A percentile compares a stretch with the other conserved stretches of the same genome.
Evolutionary conservation across 257 asterid species (phyloP).

Genomic region (Solanum sparsipilum): DNA sequence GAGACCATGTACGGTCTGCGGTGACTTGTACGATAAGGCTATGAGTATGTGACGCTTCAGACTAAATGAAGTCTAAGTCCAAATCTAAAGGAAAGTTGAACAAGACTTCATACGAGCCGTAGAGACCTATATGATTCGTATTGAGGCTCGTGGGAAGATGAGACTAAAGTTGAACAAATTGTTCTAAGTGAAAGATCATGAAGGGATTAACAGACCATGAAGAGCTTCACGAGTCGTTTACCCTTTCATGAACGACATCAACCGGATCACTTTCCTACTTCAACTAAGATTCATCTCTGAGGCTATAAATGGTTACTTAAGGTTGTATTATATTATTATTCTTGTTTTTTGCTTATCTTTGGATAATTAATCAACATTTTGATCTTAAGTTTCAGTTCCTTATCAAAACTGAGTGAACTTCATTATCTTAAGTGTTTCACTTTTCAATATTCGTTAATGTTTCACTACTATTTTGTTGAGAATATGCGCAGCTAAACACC

Average conservation of each 20-base stretch:
- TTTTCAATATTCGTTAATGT: no score
- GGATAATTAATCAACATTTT: background rate
- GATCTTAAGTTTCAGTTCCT: background rate
- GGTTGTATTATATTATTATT: no score
- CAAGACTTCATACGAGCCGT: background rate
- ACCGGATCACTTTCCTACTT: background rate
- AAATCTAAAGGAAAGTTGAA: background rate
- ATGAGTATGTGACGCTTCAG: background rate
- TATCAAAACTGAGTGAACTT: background rate
- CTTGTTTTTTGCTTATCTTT: background rate
- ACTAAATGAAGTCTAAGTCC: background rate
- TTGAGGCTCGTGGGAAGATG: background rate
- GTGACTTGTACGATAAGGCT: background rate
- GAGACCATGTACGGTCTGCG: background rate
- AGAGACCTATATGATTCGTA: background rate
- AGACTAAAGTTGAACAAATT: background rate
- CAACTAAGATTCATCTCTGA: background rate
- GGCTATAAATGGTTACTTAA: background rate
- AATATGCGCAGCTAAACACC: background rate
- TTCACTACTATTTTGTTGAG: background rate
- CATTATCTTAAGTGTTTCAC: background rate
- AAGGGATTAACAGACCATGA: background rate
- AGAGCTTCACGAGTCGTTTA: background rate
- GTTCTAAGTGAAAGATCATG: background rate
- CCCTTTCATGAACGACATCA: background rate